These are phyloP conservation scores for Hypoxylon subgilvum DNA, from an alignment of 495 filamentous ascomycete genomes.

Conservation along the genomic window DNA sequence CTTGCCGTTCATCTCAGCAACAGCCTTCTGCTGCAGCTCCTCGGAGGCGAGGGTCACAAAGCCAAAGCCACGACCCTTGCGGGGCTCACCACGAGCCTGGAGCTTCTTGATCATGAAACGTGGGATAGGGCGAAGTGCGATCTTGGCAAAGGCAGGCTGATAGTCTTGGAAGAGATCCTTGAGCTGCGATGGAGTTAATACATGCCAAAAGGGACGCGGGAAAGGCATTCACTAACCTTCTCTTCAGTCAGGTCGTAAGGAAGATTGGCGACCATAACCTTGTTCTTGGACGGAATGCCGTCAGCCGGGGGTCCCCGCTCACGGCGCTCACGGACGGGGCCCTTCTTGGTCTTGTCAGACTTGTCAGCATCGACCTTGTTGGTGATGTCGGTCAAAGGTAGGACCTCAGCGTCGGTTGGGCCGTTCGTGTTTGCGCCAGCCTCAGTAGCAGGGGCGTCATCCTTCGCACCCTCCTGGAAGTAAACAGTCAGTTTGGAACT, in stretches of 20 bases:
- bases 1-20: conserved; percentile 98
- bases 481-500: conserved; percentile 19
- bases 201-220: not conserved
- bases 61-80: conserved; percentile 98
- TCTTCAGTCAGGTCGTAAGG: conserved; percentile 98
- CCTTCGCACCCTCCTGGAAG: conserved; percentile 53
- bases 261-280: conserved; percentile 99
- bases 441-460: conserved; percentile 49
- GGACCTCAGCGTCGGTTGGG: conserved; percentile 52
- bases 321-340: conserved; percentile 64
- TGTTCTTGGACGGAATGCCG: conserved; percentile 97
- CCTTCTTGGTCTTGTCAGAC: conserved; percentile 57
- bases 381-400: conserved; percentile 61
- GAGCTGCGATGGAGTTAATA: conserved; percentile 69
- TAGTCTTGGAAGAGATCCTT: conserved; percentile 94
- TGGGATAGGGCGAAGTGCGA: conserved; percentile 95
- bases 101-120: conserved; percentile 99
- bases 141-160: conserved; percentile 90
- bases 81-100: conserved; percentile 93
- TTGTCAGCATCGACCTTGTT: conserved; percentile 52
- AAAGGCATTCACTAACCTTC: conserved; percentile 65
- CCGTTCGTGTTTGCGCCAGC: conserved; percentile 54
- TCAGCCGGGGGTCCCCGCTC: conserved; percentile 96
- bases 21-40: conserved; percentile 95
- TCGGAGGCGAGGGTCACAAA: conserved; percentile 96